phyloP scores from a whole-genome alignment of 2,329 filamentous ascomycete species.

The Diaporthe destruens region DNA sequence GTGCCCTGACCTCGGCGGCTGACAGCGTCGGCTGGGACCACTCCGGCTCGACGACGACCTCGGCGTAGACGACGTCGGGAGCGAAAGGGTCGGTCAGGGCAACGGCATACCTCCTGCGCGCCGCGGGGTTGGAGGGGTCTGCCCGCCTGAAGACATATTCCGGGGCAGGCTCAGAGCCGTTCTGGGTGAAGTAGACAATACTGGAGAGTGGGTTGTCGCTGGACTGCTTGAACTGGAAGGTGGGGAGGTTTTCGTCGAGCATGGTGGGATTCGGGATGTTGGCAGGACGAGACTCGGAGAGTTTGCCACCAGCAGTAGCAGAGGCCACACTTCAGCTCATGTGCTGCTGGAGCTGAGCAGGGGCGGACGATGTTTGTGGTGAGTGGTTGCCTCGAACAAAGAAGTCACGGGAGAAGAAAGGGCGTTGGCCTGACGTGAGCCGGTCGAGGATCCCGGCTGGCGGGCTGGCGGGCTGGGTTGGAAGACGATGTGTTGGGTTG shows the following conservation, averaged over 20 bases:
- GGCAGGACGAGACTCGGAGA: not conserved
- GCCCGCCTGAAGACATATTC: slow-evolving; percentile 85
- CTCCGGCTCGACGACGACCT: slow-evolving; percentile 85
- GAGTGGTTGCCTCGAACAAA: slow-evolving; percentile 11
- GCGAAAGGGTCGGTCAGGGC: slow-evolving; percentile 87
- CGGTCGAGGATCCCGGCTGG: not conserved
- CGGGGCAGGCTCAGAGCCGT: slow-evolving; percentile 83
- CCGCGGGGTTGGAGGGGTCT: slow-evolving; percentile 74
- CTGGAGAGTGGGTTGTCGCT: slow-evolving; percentile 67
- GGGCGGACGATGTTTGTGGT: not conserved
- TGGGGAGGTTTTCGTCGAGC: slow-evolving; percentile 96
- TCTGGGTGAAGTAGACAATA: slow-evolving; percentile 72
- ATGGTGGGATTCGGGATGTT: slow-evolving; percentile 60
- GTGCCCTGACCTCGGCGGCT: slow-evolving; percentile 81
- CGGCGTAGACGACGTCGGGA: slow-evolving; percentile 85
- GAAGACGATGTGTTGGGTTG: not conserved
- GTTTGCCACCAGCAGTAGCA: slow-evolving; percentile 19
- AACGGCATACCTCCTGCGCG: slow-evolving; percentile 87
- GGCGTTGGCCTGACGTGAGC: not conserved
- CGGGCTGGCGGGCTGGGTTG: not conserved
- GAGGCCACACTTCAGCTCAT: slow-evolving; percentile 18
- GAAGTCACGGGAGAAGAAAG: not conserved
- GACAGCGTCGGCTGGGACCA: slow-evolving; percentile 88
- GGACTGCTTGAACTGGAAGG: slow-evolving; percentile 67
- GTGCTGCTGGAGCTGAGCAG: not conserved